Base-by-base conservation (phyloP, 768 basidiomycete genomes). In the Podaxis sp. region DNA sequence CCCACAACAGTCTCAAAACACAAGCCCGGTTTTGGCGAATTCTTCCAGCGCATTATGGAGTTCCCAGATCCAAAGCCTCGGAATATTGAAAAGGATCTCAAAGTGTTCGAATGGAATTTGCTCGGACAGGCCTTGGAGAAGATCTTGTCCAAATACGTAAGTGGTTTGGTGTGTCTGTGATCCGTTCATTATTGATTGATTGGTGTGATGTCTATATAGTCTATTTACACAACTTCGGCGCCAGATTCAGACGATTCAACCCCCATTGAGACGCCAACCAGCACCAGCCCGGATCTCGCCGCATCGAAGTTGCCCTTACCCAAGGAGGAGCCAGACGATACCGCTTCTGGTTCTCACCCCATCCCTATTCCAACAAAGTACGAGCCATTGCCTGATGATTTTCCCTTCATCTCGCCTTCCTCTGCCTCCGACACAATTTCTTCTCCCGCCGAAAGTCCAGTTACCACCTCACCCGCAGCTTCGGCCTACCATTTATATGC, bases 11-110 rank as follows among this genome's bases (percentile, higher is more conserved):
- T 98, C 3, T 90, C 91, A 30, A 99, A 97, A 78, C 85, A 86
- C 72, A 90, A 92, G 67, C 77, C 83, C 0, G 90, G 87, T 11
- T 88, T 85, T 62, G 92, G 92, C 68, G 80, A 84, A n/a, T 93
- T 98, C 74, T 99, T 98, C 82, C 88, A 92, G 77, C 83, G 88
- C 67, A 95, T 99, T 78, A 98, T 99, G 96, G 87, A 92, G 57
- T 96, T 97, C 71, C 93, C 95, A 0, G 86, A 87, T 51, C 96
- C 96, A 7, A 95, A 93, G 73, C 96, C 96, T 2, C 83, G 96
- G 60, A 96, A 95, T 72, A 99, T 99, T 65, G 96, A 98, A 71
- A 98, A 99, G 81, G 95, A 98, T 70, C 83, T 99, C 70, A 93
- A 93, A 73, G 89, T 93, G 7, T 93, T 93, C 68, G 84, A 86